These are phyloP conservation scores for Pestalotiopsis fici DNA, from an alignment of 2,329 filamentous ascomycete genomes.

Conservation along the genomic window DNA sequence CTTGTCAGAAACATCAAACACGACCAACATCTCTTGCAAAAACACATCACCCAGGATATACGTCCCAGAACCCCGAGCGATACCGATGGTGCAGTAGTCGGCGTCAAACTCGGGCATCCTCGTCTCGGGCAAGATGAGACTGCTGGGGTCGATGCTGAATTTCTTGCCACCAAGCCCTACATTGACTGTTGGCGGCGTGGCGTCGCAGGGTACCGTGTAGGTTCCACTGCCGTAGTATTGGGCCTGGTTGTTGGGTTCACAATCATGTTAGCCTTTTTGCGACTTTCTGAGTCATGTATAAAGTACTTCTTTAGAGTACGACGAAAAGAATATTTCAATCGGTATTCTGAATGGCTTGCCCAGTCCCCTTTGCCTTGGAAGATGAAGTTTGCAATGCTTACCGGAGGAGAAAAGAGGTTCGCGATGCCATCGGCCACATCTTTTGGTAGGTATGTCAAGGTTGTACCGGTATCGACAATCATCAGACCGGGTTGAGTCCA, in stretches of 20 bases:
- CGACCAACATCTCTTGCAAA: slow-evolving; percentile 24
- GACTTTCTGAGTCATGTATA: background rate
- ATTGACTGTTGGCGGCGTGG: slow-evolving; percentile 26
- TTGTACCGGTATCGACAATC: slow-evolving; percentile 34
- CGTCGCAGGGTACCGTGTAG: slow-evolving; percentile 28
- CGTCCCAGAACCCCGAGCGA: slow-evolving; percentile 16
- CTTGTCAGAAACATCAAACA: slow-evolving; percentile 30
- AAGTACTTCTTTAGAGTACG: background rate
- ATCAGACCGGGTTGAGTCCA: slow-evolving; percentile 21
- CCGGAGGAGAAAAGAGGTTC: slow-evolving; percentile 25
- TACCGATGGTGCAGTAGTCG: slow-evolving; percentile 27
- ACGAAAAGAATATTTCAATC: no score
- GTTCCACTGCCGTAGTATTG: slow-evolving; percentile 18
- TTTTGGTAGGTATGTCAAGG: slow-evolving; percentile 29
- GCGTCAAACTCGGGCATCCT: slow-evolving; percentile 18
- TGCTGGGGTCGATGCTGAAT: slow-evolving; percentile 29
- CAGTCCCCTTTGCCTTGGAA: no score
- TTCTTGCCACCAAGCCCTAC: slow-evolving; percentile 28
- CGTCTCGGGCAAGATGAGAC: slow-evolving; percentile 31
- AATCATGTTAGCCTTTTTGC: background rate
- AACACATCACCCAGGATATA: slow-evolving; percentile 26
- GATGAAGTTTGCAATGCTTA: background rate
- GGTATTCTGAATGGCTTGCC: no score
- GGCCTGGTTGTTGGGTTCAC: background rate
- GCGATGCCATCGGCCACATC: slow-evolving; percentile 30